Evolutionary conservation across 495 filamentous ascomycete genomes (phyloP), one percentile per base, ranked within the genome.

Genomic region (Rostrohypoxylon terebratum): DNA sequence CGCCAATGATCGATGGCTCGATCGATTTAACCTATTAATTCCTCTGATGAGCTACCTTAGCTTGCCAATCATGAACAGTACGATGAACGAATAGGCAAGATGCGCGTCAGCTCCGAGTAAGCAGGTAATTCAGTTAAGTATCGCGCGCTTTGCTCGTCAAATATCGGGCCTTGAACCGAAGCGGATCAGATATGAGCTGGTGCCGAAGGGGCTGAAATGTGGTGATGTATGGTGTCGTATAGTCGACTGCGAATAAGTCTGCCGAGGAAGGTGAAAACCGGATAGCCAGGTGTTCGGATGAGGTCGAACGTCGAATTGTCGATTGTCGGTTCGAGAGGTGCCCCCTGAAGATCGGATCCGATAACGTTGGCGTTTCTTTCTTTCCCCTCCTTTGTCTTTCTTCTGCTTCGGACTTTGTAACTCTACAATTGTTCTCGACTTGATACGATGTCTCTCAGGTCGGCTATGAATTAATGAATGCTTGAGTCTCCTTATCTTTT

Each of bases 1-100:
- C 71, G 71, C 71, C 71, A 74, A 70, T 74, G 62, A 66, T 74
- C 61, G 66, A 36, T 54, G 40, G 66, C 45, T 69, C 38, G 71
- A 61, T 70, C 50, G 66, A 74, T 74, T 74, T 67, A 74, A 69
- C 71, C 71, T 74, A 74, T 67, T 69, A 70, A 59, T 59, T 69
- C 66, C 58, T 74, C 66, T 63, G 62, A 63, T 62, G 65, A 66
- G 48, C 48, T 70, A 45, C 61, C 67, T 59, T 60, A 63, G 71
- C 62, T 74, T 74, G 71, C 71, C 71, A 74, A 74, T 74, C 71
- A 64, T 62, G 50, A 63, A 63, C 38, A 47, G 67, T 51, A 69
- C 55, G 61, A 57, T n/a, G 36, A 53, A 45, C 57, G 58, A 69
- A 66, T 69, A 69, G 71, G 51, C 66, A 66, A 66, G 62, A 14